Evolutionary conservation across 139 green algal genomes (phyloP).

Genomic region (Marvania coccoides): DNA sequence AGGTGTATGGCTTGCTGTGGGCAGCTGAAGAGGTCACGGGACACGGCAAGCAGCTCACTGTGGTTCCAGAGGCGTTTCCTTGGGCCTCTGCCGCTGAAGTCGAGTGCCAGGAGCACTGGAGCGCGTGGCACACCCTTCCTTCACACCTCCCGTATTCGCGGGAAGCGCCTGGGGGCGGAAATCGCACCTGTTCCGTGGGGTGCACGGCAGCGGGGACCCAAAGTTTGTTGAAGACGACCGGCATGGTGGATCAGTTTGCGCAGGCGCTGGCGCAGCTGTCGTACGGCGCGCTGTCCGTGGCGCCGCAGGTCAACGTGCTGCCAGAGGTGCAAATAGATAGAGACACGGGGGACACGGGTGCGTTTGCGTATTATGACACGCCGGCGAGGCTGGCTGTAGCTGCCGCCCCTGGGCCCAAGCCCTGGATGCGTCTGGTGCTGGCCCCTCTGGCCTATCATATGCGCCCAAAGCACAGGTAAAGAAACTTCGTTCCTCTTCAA

Average conservation of each 20-base stretch:
- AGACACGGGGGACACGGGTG: not conserved
- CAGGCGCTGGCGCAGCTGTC: slow-evolving; percentile 34
- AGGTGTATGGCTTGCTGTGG: not conserved
- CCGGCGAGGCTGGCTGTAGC: not conserved
- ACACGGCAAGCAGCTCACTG: not conserved
- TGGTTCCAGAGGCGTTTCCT: not conserved
- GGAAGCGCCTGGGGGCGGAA: not conserved
- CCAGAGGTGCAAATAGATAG: not conserved
- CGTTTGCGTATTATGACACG: not conserved
- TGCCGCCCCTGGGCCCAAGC: not conserved
- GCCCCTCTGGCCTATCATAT: not conserved
- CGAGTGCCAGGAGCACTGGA: not conserved
- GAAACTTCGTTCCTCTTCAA: not conserved
- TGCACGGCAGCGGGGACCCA: slow-evolving; percentile 36
- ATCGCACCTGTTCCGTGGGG: slow-evolving; percentile 26
- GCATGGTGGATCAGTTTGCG: slow-evolving; percentile 26
- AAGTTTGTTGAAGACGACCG: slow-evolving; percentile 14
- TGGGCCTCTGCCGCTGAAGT: not conserved
- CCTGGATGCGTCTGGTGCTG: slow-evolving; percentile 15
- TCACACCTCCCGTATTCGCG: no score
- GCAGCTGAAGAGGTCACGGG: not conserved
- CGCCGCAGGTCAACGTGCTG: not conserved
- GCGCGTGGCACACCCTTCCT: no score
- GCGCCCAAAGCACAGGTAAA: not conserved
- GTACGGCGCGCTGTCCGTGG: slow-evolving; percentile 39